Evolutionary conservation across 1,139 yeast genomes (phyloP), one percentile per base, ranked within the genome.

Genomic region (Diutina pseudorugosa): DNA sequence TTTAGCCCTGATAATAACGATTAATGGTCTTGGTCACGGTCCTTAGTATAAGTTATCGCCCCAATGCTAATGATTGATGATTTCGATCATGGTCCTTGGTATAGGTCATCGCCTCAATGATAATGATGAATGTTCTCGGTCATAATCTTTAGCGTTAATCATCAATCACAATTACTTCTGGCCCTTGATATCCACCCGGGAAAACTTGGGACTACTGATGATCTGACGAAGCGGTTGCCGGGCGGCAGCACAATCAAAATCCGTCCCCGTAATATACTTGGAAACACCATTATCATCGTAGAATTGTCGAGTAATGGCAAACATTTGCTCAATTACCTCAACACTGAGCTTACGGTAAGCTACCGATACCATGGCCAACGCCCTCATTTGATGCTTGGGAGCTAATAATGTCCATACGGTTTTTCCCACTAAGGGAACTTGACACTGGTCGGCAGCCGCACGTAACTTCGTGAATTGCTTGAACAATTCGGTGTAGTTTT

Each of bases 101-200:
- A n/a, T n/a, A n/a, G n/a, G n/a, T n/a, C n/a, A n/a, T n/a, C n/a
- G n/a, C n/a, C n/a, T n/a, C n/a, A n/a, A n/a, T n/a, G n/a, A n/a
- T n/a, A n/a, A n/a, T n/a, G n/a, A n/a, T n/a, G n/a, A n/a, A n/a
- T n/a, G n/a, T n/a, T n/a, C n/a, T n/a, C n/a, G n/a, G n/a, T n/a
- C n/a, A n/a, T n/a, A n/a, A n/a, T n/a, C n/a, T n/a, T n/a, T n/a
- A n/a, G n/a, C n/a, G n/a, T n/a, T n/a, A n/a, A n/a, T n/a, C n/a
- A n/a, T n/a, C n/a, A n/a, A n/a, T n/a, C n/a, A n/a, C n/a, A 14
- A 20, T 62, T 64, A 86, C 19, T 85, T 75, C 65, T 91, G 97
- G 0, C 98, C 97, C 69, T 90, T 91, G 56, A 91, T 90, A 63
- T 91, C 97, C n/a, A 91, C 82, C 62, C 78, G 85, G 55, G 73